Percentiles rank a stretch among this genome's conserved stretches.
These are phyloP conservation scores for Suillus decipiens DNA, from an alignment of 768 basidiomycete genomes.

Conservation along the genomic window DNA sequence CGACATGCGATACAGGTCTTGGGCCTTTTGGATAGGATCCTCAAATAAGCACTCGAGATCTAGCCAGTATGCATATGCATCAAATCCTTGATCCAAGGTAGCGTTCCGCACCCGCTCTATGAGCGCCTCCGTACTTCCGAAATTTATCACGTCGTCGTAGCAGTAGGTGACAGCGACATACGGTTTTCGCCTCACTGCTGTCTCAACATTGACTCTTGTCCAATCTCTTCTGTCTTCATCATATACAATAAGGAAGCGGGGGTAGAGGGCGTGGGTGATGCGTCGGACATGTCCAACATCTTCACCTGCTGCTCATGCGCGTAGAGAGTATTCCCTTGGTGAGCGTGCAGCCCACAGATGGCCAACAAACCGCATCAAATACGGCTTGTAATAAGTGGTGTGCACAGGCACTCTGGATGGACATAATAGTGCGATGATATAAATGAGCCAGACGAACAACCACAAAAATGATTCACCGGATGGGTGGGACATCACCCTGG, in stretches of 20 bases:
- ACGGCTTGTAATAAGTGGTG: slow-evolving; percentile 18
- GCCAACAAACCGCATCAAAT: slow-evolving; percentile 21
- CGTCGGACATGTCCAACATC: slow-evolving; percentile 5
- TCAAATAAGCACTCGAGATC: slow-evolving; percentile 16
- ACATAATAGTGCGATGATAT: slow-evolving; percentile 17
- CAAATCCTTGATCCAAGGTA: slow-evolving; percentile 6
- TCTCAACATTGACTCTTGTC: slow-evolving; percentile 1
- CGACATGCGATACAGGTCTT: slow-evolving; percentile 27
- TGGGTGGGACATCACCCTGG: neutral
- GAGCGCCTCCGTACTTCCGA: neutral
- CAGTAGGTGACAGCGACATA: slow-evolving; percentile 25
- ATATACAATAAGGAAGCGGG: slow-evolving; percentile 21
- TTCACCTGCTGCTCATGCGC: slow-evolving; percentile 6
- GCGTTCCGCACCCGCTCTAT: slow-evolving; percentile 5
- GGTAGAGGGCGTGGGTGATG: slow-evolving; percentile 18
- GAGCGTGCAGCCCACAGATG: slow-evolving; percentile 28
- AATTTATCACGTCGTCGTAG: slow-evolving; percentile 15
- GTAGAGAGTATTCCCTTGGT: slow-evolving; percentile 24
- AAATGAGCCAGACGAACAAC: slow-evolving; percentile 21
- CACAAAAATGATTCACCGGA: slow-evolving; percentile 13
- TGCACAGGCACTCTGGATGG: slow-evolving; percentile 10
- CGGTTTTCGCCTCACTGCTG: slow-evolving; percentile 12
- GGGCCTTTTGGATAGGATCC: slow-evolving; percentile 6
- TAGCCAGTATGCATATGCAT: slow-evolving; percentile 29
- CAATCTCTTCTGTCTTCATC: slow-evolving; percentile 9